These are phyloP conservation scores for Ichthyophonus hoferi DNA, from an alignment of 208 protist species.

Conservation along the genomic window DNA sequence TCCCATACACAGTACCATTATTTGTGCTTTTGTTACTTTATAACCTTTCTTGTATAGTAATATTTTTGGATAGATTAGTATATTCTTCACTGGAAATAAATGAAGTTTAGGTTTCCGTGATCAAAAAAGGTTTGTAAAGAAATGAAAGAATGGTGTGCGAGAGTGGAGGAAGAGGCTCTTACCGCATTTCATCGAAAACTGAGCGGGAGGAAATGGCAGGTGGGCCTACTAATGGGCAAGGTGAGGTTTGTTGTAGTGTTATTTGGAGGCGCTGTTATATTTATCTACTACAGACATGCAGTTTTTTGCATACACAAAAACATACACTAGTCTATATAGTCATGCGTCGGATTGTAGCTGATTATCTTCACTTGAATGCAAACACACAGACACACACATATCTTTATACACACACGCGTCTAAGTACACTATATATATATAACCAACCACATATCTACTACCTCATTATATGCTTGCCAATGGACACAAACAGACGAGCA, in stretches of 20 bases:
- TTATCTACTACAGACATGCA: background rate
- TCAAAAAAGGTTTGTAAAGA: background rate
- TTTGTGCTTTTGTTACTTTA: too few species aligned
- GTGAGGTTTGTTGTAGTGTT: background rate
- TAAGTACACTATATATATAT: conserved; percentile 4
- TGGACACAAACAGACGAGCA: too few species aligned
- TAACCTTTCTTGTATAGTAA: too few species aligned
- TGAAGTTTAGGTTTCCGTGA: too few species aligned
- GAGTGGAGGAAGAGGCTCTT: background rate
- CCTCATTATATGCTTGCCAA: too few species aligned
- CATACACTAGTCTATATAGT: background rate
- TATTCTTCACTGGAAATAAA: too few species aligned
- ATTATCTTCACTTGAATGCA: background rate
- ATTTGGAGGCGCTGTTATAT: background rate
- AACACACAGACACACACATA: conserved; percentile 8
- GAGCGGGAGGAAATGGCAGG: background rate
- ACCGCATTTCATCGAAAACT: background rate
- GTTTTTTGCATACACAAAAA: background rate
- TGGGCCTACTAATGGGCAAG: background rate
- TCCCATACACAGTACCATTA: too few species aligned
- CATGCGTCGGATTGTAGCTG: background rate
- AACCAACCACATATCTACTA: too few species aligned
- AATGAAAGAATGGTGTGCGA: background rate
- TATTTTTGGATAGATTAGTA: too few species aligned
- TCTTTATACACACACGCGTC: conserved; percentile 26